Evolutionary conservation across 2,329 filamentous ascomycete genomes (phyloP).

Genomic region (Monilinia laxa): DNA sequence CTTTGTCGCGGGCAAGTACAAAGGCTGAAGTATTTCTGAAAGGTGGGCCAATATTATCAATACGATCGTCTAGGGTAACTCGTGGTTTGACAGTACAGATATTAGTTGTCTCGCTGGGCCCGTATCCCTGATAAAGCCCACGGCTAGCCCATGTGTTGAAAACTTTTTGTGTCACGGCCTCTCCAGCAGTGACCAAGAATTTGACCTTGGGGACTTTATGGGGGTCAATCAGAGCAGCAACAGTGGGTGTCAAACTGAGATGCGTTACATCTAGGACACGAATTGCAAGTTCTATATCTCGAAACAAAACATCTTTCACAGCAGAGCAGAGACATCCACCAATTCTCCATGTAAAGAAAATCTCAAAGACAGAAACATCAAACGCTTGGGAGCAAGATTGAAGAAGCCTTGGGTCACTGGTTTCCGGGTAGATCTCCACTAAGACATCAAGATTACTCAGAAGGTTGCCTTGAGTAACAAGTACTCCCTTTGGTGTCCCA

Average conservation of each 20-base stretch:
- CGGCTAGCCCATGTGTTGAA: conserved; percentile 65
- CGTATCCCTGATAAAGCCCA: conserved; percentile 77
- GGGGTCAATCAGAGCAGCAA: conserved; percentile 73
- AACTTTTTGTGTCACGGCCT: conserved; percentile 73
- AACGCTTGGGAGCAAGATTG: conserved; percentile 85
- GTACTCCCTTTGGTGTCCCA: conserved; percentile 72
- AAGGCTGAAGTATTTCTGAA: conserved; percentile 69
- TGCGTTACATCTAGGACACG: conserved; percentile 67
- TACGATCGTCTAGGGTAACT: conserved; percentile 56
- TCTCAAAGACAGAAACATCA: conserved; percentile 86
- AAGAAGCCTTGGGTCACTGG: conserved; percentile 55
- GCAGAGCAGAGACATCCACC: conserved; percentile 79
- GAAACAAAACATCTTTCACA: conserved; percentile 70
- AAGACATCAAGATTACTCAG: conserved; percentile 72
- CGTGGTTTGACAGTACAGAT: conserved; percentile 73
- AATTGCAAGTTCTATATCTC: conserved; percentile 68
- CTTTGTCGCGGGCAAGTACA: conserved; percentile 43
- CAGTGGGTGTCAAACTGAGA: conserved; percentile 81
- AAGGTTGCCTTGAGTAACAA: conserved; percentile 74
- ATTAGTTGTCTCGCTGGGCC: conserved; percentile 83
- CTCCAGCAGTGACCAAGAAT: conserved; percentile 79
- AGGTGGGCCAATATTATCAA: conserved; percentile 73
- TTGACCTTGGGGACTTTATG: conserved; percentile 66
- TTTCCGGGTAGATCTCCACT: conserved; percentile 62
- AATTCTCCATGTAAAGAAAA: conserved; percentile 78